Evolutionary conservation across 108 stramenopile genomes (phyloP), one percentile per base, ranked within the genome.

Genomic region (Skeletonema grethae): DNA sequence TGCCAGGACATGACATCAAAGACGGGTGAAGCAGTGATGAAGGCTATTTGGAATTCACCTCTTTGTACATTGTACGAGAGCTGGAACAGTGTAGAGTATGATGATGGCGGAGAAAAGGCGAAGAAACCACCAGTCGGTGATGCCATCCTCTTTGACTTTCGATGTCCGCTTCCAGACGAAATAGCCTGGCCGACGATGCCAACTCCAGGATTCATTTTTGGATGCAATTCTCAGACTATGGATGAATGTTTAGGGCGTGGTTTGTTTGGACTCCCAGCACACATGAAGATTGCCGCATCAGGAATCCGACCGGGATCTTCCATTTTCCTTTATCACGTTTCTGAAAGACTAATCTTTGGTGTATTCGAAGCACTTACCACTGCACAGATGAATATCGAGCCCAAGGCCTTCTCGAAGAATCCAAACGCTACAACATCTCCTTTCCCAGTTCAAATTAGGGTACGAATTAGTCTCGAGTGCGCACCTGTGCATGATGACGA

Each of bases 291-390:
- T 36, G 88, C 90, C 13, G 91, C 91, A 11, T 68, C 87, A 18
- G 72, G 77, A 24, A 95, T 95, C 53, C 79, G 82, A 25, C 94
- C 94, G 16, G 91, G 94, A 11, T 76, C 87, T 18, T 83, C 90
- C 24, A 88, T 95, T 30, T 95, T 95, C 82, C 68, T 95, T 15
- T 93, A 91, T 79, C 91, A 95, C 82, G 89, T 95, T 3, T 90
- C 86, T 0, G 91, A 93, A 67, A 81, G 91, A 24, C 79, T 93
- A 3, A 72, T 95, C 24, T 95, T 95, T 81, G 94, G 94, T 25
- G 86, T 95, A 50, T 95, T 95, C 82, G 94, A 95, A 88, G 88
- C 94, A 15, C 68, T 92, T n/a, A 93, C 90, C 16, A 81, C 88
- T 13, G 87, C 91, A 5, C 53, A 56, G 16, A 79, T 88, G 74